Evolutionary conservation across 2,329 filamentous ascomycete genomes (phyloP), one percentile per base, ranked within the genome.

Genomic region (Hortaea sp.): DNA sequence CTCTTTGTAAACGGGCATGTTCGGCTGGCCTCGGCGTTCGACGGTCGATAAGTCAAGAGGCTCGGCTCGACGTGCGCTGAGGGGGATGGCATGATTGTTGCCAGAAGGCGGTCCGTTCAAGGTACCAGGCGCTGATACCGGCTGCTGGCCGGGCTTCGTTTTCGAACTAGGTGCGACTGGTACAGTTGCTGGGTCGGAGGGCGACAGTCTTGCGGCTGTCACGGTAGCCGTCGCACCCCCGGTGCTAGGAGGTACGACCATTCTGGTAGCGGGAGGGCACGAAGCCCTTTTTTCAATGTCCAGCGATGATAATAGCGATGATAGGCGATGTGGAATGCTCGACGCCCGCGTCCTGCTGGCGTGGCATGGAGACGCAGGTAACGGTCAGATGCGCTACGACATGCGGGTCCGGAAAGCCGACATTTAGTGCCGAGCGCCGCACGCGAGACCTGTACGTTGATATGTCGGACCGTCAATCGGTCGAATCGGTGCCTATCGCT

Each of bases 1-100:
- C n/a, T 77, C 74, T 5, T 82, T 77, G 62, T 94, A 87, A 59
- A 84, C 81, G 56, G 80, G 80, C 43, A 84, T 81, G 29, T 79
- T 87, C 27, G 86, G 79, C 57, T 92, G 85, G 44, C 88, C 89
- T 66, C 88, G 83, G 61, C 90, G 84, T 71, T 97, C 92, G 50
- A 98, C 92, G 1, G 88, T 94, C 43, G 80, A 81, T 57, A 97
- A 71, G 60, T 97, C 89, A 50, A 98, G 73, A 41, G 88, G 79
- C 48, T 75, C 71, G 37, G 80, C 78, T 57, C 78, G 73, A 55
- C 80, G 75, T 60, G 78, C 78, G 67, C 79, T 83, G 60, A 83
- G 69, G 43, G 81, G 80, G 31, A 77, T 75, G 43, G 58, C 61
- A 56, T 61, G 56, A 41, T 61, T 61, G 49, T 63, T 68, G 48